phyloP scores from a whole-genome alignment of 768 basidiomycete genomes.

The Hericium alpestre region DNA sequence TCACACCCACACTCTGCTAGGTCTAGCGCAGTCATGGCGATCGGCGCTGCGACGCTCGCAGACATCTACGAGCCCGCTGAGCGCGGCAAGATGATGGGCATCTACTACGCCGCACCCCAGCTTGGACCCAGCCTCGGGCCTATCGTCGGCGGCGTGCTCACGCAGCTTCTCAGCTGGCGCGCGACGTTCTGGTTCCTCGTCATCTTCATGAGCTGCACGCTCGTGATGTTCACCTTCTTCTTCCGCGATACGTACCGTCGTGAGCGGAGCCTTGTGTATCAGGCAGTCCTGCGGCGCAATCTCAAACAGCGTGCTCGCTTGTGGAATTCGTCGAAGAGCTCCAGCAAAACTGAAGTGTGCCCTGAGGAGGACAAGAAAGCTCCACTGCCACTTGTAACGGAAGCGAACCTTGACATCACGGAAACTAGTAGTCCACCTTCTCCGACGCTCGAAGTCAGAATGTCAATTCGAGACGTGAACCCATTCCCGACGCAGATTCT shows the following conservation, averaged over 20 bases:
- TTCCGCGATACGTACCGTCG: constrained; percentile 78
- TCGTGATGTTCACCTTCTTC: constrained; percentile 48
- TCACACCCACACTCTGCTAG: background rate
- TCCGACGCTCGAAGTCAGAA: constrained; percentile 27
- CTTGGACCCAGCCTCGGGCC: constrained; percentile 64
- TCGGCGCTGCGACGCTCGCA: constrained; percentile 70
- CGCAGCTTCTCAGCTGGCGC: constrained; percentile 65
- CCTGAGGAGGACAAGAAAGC: background rate
- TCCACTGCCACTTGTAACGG: background rate
- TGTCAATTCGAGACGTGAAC: constrained; percentile 65
- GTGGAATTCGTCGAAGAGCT: constrained; percentile 13
- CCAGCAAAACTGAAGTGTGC: constrained; percentile 11
- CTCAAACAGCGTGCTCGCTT: constrained; percentile 15
- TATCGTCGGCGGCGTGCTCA: constrained; percentile 58
- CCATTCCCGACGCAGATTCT: constrained; percentile 52
- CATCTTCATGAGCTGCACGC: constrained; percentile 44
- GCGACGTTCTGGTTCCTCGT: constrained; percentile 77
- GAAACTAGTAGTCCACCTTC: constrained; percentile 4
- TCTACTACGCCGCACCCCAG: constrained; percentile 72
- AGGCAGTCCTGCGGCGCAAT: constrained; percentile 43
- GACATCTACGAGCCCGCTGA: constrained; percentile 70
- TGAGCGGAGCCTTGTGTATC: constrained; percentile 76
- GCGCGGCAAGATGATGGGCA: constrained; percentile 68
- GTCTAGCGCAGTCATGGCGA: constrained; percentile 55
- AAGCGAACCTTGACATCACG: constrained; percentile 10